Conservation (phyloP, 1,284 basidiomycete species). For the Polyporus tsugae region DNA sequence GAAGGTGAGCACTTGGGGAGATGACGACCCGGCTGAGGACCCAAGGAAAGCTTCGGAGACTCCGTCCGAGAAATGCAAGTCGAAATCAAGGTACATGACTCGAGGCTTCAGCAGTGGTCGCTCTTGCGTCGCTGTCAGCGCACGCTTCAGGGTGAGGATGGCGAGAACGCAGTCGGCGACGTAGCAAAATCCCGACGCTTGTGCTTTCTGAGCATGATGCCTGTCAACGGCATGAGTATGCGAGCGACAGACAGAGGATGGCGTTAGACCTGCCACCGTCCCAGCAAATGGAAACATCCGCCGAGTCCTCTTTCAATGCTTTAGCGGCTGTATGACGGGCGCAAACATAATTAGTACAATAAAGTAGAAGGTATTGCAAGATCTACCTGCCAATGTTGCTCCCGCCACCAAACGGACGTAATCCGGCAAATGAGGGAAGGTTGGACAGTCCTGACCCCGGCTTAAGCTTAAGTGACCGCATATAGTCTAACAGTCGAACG, state of each 20-base stretch:
- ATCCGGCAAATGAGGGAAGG: constrained; percentile 71
- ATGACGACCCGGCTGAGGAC: constrained; percentile 28
- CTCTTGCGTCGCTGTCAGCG: not conserved
- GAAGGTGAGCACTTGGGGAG: constrained; percentile 76
- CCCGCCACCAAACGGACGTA: constrained; percentile 83
- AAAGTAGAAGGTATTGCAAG: not conserved
- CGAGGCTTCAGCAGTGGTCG: constrained; percentile 57
- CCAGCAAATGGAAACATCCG: constrained; percentile 82
- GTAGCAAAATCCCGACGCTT: constrained; percentile 92
- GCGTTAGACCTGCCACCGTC: constrained; percentile 76
- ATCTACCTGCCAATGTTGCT: constrained; percentile 54
- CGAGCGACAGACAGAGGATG: constrained; percentile 22
- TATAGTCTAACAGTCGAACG: not conserved
- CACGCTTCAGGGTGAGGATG: constrained; percentile 57
- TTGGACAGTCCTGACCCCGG: constrained; percentile 77
- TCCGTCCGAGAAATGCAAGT: constrained; percentile 92
- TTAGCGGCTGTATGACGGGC: constrained; percentile 61
- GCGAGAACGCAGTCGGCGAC: constrained; percentile 90
- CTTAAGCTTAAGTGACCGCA: constrained; percentile 17
- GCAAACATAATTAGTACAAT: not conserved
- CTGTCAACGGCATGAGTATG: constrained; percentile 44
- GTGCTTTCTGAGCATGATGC: constrained; percentile 79
- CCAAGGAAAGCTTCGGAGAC: constrained; percentile 80
- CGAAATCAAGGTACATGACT: constrained; percentile 91
- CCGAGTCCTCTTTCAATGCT: constrained; percentile 59